Percentiles rank a stretch among this genome's conserved stretches.
These are phyloP conservation scores for Colletotrichum chlorophyti DNA, from an alignment of 2,329 filamentous ascomycete species.

Conservation along the genomic window DNA sequence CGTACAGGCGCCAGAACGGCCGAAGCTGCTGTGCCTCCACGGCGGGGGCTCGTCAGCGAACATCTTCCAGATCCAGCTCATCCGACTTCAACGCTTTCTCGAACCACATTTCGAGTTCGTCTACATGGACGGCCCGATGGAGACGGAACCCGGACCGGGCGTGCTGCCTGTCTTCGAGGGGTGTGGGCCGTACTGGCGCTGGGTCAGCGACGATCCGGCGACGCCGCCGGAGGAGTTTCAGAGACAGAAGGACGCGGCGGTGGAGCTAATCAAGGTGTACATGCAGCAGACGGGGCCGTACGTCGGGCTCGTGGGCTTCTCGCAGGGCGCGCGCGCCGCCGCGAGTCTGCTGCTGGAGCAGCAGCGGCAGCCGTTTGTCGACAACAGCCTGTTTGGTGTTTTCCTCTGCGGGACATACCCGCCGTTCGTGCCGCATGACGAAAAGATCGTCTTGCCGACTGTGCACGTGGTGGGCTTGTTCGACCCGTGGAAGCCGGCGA, in stretches of 20 bases:
- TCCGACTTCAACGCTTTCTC: constrained; percentile 11
- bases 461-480: constrained; percentile 20
- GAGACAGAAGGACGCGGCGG: constrained; percentile 11
- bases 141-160: constrained; percentile 11
- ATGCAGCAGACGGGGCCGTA: constrained; percentile 23
- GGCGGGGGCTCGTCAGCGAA: constrained; percentile 14
- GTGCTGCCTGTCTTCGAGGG: constrained; percentile 23
- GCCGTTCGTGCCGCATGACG: constrained; percentile 11
- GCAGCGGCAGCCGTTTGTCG: constrained; percentile 20
- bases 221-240: constrained; percentile 9
- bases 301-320: constrained; percentile 20
- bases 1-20: background rate
- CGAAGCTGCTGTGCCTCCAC: constrained; percentile 25
- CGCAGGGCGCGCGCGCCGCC: constrained; percentile 18
- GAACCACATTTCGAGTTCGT: constrained; percentile 16
- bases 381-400: constrained; percentile 3
- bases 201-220: constrained; percentile 25
- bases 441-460: constrained; percentile 14
- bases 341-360: constrained; percentile 22
- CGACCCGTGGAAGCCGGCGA: constrained; percentile 6
- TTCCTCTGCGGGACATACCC: constrained; percentile 25
- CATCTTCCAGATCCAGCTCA: constrained; percentile 24
- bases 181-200: constrained; percentile 19
- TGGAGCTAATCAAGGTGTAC: constrained; percentile 16
- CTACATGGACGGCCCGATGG: constrained; percentile 20